Evolutionary conservation across 2,329 filamentous ascomycete genomes (phyloP).

Genomic region (Lasiodiplodia sp.): DNA sequence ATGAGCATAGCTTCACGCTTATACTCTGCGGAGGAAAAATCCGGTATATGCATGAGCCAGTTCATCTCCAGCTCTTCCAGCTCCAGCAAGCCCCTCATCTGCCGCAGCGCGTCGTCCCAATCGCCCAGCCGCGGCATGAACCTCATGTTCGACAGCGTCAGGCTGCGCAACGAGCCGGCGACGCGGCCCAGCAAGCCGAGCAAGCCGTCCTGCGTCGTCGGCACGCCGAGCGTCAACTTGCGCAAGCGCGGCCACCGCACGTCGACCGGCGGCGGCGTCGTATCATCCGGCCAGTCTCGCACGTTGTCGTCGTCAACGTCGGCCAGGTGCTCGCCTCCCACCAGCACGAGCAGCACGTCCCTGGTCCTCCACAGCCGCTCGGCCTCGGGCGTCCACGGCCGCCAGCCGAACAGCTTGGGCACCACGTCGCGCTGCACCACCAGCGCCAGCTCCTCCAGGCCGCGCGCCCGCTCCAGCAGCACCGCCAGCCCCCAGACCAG

Average conservation of each 20-base stretch:
- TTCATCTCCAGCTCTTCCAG: conserved; percentile 1
- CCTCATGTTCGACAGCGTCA: neutral
- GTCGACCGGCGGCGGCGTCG: neutral
- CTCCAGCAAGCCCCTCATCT: neutral
- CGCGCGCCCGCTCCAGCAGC: neutral
- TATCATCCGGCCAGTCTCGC: too few species aligned
- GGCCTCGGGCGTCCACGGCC: neutral
- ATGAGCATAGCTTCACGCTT: neutral
- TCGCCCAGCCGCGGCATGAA: conserved; percentile 14
- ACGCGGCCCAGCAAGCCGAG: neutral
- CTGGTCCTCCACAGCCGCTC: neutral
- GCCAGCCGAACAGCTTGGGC: neutral
- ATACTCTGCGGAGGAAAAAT: neutral
- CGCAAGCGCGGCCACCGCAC: conserved; percentile 8
- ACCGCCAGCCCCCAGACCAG: neutral
- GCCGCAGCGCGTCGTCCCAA: neutral
- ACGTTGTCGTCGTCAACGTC: too few species aligned
- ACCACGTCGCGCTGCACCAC: neutral
- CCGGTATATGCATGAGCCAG: neutral
- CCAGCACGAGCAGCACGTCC: conserved; percentile 1
- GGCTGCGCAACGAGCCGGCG: neutral
- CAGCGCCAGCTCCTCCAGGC: conserved; percentile 1
- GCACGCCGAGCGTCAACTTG: neutral
- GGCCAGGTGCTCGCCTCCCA: neutral
- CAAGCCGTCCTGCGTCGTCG: conserved; percentile 2